Evolutionary conservation across 1,139 yeast species (phyloP).

Genomic region (Saccharomycopsis crataegensis): DNA sequence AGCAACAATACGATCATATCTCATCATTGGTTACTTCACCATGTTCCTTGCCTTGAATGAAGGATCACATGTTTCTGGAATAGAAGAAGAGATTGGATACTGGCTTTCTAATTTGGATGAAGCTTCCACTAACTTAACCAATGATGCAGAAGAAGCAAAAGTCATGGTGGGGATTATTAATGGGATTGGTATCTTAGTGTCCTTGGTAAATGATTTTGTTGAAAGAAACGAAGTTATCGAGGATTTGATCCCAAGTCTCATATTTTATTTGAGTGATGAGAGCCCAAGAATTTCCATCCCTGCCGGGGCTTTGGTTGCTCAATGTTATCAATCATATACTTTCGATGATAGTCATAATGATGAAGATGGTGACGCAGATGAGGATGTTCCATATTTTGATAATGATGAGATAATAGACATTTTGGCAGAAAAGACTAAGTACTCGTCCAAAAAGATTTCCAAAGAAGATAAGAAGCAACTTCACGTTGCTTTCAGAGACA

Average conservation of each 20-base stretch:
- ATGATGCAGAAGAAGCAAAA: constrained; percentile 1
- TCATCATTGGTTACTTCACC: constrained; percentile 14
- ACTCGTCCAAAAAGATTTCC: constrained; percentile 48
- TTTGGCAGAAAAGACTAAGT: constrained; percentile 41
- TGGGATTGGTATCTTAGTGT: constrained; percentile 41
- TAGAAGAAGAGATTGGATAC: constrained; percentile 1
- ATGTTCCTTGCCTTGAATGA: constrained; percentile 11
- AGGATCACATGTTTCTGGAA: constrained; percentile 7
- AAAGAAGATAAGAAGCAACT: constrained; percentile 57
- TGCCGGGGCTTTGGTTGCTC: constrained; percentile 53
- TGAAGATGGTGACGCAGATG: constrained; percentile 36
- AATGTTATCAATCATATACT: constrained; percentile 51
- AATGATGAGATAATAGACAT: constrained; percentile 41
- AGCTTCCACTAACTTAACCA: background rate
- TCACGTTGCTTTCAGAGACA: constrained; percentile 58
- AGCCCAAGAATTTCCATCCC: constrained; percentile 41
- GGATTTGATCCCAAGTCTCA: constrained; percentile 33
- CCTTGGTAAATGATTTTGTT: constrained; percentile 35
- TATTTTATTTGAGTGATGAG: constrained; percentile 39
- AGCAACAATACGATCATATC: background rate
- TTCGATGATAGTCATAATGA: constrained; percentile 32
- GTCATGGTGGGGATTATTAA: constrained; percentile 21
- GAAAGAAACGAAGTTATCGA: constrained; percentile 38
- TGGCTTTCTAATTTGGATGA: constrained; percentile 5
- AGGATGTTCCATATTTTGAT: constrained; percentile 52